A percentile compares a stretch with the other conserved stretches of the same genome.
Evolutionary conservation across 2,329 filamentous ascomycete species (phyloP).

Genomic region (Rhinocladiella mackenziei): DNA sequence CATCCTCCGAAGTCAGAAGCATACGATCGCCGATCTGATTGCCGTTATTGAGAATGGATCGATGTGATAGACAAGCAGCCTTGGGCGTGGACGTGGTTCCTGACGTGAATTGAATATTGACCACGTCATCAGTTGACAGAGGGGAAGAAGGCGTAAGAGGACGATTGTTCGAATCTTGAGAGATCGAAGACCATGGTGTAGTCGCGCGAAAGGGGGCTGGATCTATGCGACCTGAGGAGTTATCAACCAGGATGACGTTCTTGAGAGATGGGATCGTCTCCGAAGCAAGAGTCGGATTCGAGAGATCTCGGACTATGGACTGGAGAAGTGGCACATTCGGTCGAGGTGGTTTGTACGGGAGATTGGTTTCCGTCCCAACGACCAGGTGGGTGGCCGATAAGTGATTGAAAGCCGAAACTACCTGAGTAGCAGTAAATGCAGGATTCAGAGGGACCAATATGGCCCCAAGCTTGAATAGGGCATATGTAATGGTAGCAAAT

Average conservation of each 20-base stretch:
- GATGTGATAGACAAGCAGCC: constrained; percentile 82
- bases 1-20: constrained; percentile 69
- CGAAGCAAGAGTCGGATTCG: constrained; percentile 46
- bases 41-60: constrained; percentile 89
- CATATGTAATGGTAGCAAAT: constrained; percentile 75
- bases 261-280: constrained; percentile 64
- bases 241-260: constrained; percentile 73
- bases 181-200: constrained; percentile 47
- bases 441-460: constrained; percentile 92
- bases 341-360: constrained; percentile 61
- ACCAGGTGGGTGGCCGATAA: constrained; percentile 70
- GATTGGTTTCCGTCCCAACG: constrained; percentile 81
- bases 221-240: constrained; percentile 57
- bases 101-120: constrained; percentile 96
- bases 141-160: constrained; percentile 44
- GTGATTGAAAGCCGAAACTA: constrained; percentile 72
- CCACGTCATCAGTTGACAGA: constrained; percentile 56
- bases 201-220: constrained; percentile 40
- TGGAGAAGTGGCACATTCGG: constrained; percentile 57
- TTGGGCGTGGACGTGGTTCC: constrained; percentile 92
- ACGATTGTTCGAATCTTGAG: constrained; percentile 40
- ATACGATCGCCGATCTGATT: constrained; percentile 78
- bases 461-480: constrained; percentile 89
- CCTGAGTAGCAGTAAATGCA: constrained; percentile 75
- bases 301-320: constrained; percentile 50